Evolutionary conservation across 1,139 yeast species (phyloP).

Genomic region (Suhomyces anneliseae): DNA sequence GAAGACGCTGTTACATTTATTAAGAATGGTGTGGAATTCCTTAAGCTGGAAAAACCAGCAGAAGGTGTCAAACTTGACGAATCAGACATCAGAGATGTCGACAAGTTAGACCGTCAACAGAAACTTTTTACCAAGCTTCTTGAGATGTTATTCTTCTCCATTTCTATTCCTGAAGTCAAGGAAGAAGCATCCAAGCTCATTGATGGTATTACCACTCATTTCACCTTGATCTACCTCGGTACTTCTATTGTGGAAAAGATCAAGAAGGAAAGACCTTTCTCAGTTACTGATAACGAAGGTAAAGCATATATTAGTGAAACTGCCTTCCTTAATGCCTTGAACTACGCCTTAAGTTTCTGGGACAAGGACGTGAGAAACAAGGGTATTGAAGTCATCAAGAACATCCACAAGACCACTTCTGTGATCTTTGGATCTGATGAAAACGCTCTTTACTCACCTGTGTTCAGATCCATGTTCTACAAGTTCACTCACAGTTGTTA

Average conservation of each 20-base stretch:
- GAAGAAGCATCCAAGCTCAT: conserved; percentile 66
- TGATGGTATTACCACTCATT: conserved; percentile 73
- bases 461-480: conserved; percentile 74
- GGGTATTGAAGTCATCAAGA: conserved; percentile 67
- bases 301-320: conserved; percentile 67
- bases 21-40: conserved; percentile 45
- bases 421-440: conserved; percentile 67
- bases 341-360: conserved; percentile 79
- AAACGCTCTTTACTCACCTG: conserved; percentile 68
- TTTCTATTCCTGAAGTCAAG: conserved; percentile 71
- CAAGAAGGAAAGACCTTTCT: conserved; percentile 68
- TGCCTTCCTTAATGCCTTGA: conserved; percentile 70
- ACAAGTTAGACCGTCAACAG: conserved; percentile 59
- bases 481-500: conserved; percentile 89
- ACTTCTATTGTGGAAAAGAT: conserved; percentile 71
- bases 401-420: conserved; percentile 61
- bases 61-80: conserved; percentile 37
- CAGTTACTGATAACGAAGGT: conserved; percentile 80
- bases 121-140: conserved; percentile 58
- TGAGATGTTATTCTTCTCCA: conserved; percentile 71
- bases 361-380: conserved; percentile 65
- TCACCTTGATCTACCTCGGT: conserved; percentile 73
- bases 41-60: conserved; percentile 45
- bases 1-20: conserved; percentile 50
- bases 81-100: conserved; percentile 48